Evolutionary conservation across 2,329 filamentous ascomycete genomes (phyloP).

Genomic region (Trichophaea hybrida): DNA sequence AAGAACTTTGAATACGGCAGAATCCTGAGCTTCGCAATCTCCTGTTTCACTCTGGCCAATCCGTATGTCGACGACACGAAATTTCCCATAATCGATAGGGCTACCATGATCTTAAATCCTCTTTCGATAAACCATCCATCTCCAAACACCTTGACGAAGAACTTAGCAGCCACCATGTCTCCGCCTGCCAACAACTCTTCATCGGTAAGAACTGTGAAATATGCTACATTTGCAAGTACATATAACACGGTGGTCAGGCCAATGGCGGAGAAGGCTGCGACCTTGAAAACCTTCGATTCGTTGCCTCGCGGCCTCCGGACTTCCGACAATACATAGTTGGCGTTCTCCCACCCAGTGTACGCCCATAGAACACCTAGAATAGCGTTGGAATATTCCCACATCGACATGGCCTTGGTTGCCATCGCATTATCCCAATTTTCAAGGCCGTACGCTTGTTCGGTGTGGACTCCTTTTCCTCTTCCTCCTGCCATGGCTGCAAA

Average conservation of each 20-base stretch:
- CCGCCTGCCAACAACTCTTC: conserved; percentile 27
- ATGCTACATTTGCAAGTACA: conserved; percentile 31
- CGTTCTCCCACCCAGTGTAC: conserved; percentile 34
- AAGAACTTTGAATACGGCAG: conserved; percentile 31
- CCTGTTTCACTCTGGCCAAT: conserved; percentile 29
- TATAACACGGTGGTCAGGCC: conserved; percentile 30
- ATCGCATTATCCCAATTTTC: conserved; percentile 14
- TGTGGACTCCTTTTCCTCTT: conserved; percentile 15
- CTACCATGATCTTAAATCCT: conserved; percentile 30
- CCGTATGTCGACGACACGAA: conserved; percentile 19
- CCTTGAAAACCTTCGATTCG: conserved; percentile 29
- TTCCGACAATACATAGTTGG: conserved; percentile 32
- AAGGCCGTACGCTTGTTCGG: conserved; percentile 12
- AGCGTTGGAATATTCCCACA: conserved; percentile 28
- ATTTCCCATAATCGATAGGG: conserved; percentile 27
- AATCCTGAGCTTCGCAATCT: conserved; percentile 31
- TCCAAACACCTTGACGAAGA: conserved; percentile 29
- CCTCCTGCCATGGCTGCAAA: conserved; percentile 29
- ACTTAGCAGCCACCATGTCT: conserved; percentile 28
- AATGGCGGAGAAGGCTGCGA: conserved; percentile 30
- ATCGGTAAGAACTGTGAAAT: conserved; percentile 27
- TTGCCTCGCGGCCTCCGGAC: conserved; percentile 25
- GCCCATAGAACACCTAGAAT: conserved; percentile 31
- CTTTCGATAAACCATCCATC: conserved; percentile 26
- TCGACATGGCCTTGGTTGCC: conserved; percentile 6